Percentiles rank a stretch among this genome's conserved stretches.
These are phyloP conservation scores for Cochlearia excelsa DNA, from an alignment of 345 rosid genomes.

Conservation along the genomic window DNA sequence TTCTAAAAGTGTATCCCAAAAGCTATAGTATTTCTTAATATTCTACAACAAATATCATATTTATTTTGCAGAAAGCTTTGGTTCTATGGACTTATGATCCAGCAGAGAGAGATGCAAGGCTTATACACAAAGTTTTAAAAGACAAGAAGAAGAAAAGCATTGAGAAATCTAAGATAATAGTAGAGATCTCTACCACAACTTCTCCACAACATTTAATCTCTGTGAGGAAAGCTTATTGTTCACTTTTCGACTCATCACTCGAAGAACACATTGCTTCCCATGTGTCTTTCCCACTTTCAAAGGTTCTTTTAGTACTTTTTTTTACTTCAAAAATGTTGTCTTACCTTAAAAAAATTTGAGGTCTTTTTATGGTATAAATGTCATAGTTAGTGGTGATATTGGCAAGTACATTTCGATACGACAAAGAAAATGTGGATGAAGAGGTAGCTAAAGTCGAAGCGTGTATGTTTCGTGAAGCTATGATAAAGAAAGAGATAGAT, in stretches of 20 bases:
- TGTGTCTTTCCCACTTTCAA: conserved; percentile 48
- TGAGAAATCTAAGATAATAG: conserved; percentile 51
- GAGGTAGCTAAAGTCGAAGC: conserved; percentile 67
- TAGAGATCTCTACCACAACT: conserved; percentile 77
- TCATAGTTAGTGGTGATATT: conserved; percentile 62
- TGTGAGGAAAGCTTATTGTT: conserved; percentile 74
- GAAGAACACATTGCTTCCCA: conserved; percentile 69
- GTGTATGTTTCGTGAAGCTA: conserved; percentile 54
- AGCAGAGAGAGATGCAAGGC: conserved; percentile 77
- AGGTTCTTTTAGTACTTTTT: conserved; percentile 43
- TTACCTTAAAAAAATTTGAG: not conserved
- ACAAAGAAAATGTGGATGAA: conserved; percentile 51
- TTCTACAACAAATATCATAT: not conserved
- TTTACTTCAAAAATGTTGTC: no score
- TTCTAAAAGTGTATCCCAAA: no score
- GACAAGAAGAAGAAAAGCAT: conserved; percentile 34
- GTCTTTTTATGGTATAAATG: not conserved
- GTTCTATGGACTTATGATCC: conserved; percentile 70
- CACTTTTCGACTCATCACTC: conserved; percentile 56
- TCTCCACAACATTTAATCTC: conserved; percentile 68
- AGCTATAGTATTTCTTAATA: no score
- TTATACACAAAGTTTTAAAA: conserved; percentile 56
- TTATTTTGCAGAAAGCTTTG: conserved; percentile 59
- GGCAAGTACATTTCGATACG: conserved; percentile 73
- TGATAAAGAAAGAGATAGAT: conserved; percentile 53